These are phyloP conservation scores for Thinopyrum elongatum DNA, from an alignment of 176 grass and related monocot species.

Conservation along the genomic window DNA sequence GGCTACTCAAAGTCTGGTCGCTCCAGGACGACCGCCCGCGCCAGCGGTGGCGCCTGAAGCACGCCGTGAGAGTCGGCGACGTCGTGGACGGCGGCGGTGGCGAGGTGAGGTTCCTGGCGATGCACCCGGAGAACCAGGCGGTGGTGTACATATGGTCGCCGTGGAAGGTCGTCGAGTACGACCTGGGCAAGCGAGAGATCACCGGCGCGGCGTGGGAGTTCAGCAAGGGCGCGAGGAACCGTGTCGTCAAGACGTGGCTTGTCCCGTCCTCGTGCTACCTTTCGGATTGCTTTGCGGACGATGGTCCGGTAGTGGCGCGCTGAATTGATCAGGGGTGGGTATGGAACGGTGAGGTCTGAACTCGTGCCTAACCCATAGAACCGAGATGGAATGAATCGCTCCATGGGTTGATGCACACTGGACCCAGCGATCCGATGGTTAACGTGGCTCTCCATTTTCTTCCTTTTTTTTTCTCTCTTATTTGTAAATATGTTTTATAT, in stretches of 20 bases:
- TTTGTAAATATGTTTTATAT: too few relatives aligned
- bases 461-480: too few relatives aligned
- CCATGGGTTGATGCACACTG: too few relatives aligned
- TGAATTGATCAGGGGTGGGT: background rate
- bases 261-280: slow-evolving; percentile 53
- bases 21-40: background rate
- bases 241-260: slow-evolving; percentile 53
- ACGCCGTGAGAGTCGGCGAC: slow-evolving; percentile 22
- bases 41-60: slow-evolving; percentile 30
- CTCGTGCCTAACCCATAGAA: too few relatives aligned
- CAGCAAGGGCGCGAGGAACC: background rate
- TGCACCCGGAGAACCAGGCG: slow-evolving; percentile 60
- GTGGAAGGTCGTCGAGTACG: slow-evolving; percentile 44
- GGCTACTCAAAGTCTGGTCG: slow-evolving; percentile 46
- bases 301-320: background rate
- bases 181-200: slow-evolving; percentile 30
- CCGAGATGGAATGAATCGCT: too few relatives aligned
- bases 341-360: background rate
- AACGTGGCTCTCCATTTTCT: too few relatives aligned
- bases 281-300: slow-evolving; percentile 30
- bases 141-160: slow-evolving; percentile 48
- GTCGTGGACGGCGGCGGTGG: background rate
- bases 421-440: too few relatives aligned
- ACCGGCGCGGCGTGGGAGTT: slow-evolving; percentile 39
- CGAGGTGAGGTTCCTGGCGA: slow-evolving; percentile 45